phyloP scores from a whole-genome alignment of 2,329 filamentous ascomycete genomes.

The Zymoseptoria pseudotritici region DNA sequence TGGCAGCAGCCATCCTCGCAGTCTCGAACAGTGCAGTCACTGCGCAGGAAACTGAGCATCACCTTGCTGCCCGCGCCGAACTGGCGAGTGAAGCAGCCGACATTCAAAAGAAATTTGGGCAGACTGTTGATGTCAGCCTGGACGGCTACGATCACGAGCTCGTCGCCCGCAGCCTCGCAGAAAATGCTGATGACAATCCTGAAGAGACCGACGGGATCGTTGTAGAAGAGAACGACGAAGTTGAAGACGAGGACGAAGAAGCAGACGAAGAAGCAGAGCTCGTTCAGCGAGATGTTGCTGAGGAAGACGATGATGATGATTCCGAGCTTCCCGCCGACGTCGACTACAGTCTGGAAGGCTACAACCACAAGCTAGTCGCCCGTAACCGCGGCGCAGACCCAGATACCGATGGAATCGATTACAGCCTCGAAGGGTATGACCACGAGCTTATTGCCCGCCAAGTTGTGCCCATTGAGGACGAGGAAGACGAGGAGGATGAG shows the following conservation, averaged over 20 bases:
- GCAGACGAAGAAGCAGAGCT: neutral
- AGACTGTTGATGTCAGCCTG: conserved; percentile 5
- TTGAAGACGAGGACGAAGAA: neutral
- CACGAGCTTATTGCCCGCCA: neutral
- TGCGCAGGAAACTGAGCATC: neutral
- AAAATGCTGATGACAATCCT: neutral
- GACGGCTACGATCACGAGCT: conserved; percentile 8
- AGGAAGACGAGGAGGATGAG: neutral
- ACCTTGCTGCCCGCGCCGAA: conserved; percentile 1
- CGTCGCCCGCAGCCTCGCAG: neutral
- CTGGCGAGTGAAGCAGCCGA: conserved; percentile 1
- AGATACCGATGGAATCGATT: neutral
- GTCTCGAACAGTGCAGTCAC: neutral
- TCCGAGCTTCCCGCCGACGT: neutral
- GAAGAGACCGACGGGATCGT: neutral
- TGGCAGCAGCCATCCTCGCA: neutral
- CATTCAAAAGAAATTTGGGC: neutral
- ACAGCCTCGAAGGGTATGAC: conserved; percentile 4
- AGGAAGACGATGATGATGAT: neutral
- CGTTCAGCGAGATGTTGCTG: neutral
- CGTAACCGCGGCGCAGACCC: neutral
- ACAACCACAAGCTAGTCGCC: conserved; percentile 2
- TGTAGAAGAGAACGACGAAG: neutral
- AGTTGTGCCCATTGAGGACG: neutral
- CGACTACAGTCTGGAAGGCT: conserved; percentile 2